Percentiles rank a stretch among this genome's conserved stretches.
These are phyloP conservation scores for Trichophyton schoenleinii DNA, from an alignment of 2,329 filamentous ascomycete genomes.

Conservation along the genomic window DNA sequence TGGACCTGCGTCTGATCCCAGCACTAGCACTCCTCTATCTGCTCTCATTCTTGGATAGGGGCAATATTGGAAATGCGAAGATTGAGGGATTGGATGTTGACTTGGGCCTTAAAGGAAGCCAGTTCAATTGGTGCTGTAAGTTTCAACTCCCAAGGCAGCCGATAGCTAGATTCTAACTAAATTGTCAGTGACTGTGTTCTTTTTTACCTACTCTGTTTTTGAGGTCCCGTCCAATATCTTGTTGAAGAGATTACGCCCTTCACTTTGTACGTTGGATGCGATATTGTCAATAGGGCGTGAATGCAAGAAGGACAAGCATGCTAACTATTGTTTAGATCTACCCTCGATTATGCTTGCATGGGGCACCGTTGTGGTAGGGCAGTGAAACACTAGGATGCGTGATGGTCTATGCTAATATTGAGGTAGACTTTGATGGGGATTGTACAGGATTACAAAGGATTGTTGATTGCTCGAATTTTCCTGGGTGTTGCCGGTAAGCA, in stretches of 20 bases:
- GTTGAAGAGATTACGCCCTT: constrained; percentile 21
- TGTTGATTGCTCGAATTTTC: constrained; percentile 38
- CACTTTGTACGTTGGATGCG: constrained; percentile 14
- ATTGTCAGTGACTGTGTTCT: constrained; percentile 16
- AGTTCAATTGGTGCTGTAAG: constrained; percentile 19
- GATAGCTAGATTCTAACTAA: neutral
- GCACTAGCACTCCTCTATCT: constrained; percentile 30
- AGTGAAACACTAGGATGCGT: neutral
- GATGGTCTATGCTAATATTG: neutral
- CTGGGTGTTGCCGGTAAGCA: constrained; percentile 25
- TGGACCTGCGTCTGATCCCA: constrained; percentile 29
- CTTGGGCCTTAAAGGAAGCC: constrained; percentile 15
- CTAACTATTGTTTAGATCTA: constrained; percentile 13
- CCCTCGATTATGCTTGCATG: constrained; percentile 28
- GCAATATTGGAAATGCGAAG: constrained; percentile 21
- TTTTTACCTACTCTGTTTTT: constrained; percentile 17
- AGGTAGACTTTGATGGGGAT: constrained; percentile 37
- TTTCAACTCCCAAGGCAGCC: neutral
- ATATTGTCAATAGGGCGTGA: neutral
- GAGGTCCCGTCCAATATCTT: constrained; percentile 20
- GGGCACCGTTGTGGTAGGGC: constrained; percentile 35
- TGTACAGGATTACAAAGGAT: constrained; percentile 34
- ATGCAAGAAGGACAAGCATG: neutral
- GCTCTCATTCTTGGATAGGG: constrained; percentile 22
- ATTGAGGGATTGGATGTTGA: constrained; percentile 18